Base-by-base conservation (phyloP, 768 basidiomycete species). In the Leccinum rimulosum region DNA sequence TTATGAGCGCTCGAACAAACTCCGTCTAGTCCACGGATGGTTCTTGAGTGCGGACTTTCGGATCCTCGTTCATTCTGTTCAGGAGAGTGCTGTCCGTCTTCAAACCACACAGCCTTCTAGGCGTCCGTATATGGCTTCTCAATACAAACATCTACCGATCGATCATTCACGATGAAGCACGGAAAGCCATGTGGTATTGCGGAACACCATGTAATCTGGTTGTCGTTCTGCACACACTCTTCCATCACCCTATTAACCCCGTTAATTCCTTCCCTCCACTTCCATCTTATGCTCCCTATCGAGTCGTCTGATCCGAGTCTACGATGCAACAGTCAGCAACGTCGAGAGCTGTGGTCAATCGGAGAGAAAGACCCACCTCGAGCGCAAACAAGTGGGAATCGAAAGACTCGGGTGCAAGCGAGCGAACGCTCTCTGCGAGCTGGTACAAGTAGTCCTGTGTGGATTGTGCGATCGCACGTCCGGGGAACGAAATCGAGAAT, bases 391-490 rank as follows among this genome's bases (percentile, higher is more conserved):
- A 71, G 76, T 95, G 87, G 0, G 86, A 85, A 63, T 95, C 93
- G 57, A 82, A 75, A 1, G 90, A 89, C 33, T 84, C 78, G 0
- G 89, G 88, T 0, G 88, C 86, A 2, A 98, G 82, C 12, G 82
- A 72, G n/a, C 86, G 80, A 0, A 98, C 82, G 0, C 91, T 83
- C 17, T 83, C 79, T 0, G 85, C 87, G 1, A 98, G 84, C 11
- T 83, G 78, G 68, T 88, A 96, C 3, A 97, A 77, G 67, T 98
- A 98, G 36, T 97, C 94, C 93, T 95, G 61, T 27, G 4, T 27
- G 30, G 25, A 25, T 47, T 14, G 27, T 28, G 22, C 19, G 12
- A 35, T 22, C 19, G 36, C 40, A 10, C 40, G n/a, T 17, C 3
- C 17, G 9, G 40, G 40, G 40, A 27, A n/a, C 8, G 40, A 43